Base-by-base conservation (phyloP, 2,329 filamentous ascomycete genomes). In the Zymoseptoria brevis region DNA sequence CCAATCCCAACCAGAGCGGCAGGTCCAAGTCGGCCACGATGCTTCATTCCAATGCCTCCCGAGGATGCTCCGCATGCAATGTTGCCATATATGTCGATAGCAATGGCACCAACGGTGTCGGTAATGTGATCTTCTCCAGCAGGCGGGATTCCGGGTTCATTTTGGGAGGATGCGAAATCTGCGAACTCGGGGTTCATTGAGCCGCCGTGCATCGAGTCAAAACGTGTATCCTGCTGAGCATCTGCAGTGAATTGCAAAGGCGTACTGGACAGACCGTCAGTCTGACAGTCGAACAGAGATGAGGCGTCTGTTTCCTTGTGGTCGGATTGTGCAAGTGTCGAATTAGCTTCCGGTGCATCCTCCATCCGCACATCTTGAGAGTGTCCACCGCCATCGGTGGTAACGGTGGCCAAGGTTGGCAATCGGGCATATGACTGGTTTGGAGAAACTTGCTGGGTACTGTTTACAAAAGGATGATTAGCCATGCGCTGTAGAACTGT, bases 11-110 rank as follows among this genome's bases (percentile, higher is more conserved):
- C 89, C 16, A 99, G 81, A 19, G 94, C 94, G 35, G 94, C 95
- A 30, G 94, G 94, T 0, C 94, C 95, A 63, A 96, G 83, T 41
- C 94, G 87, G 5, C 94, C 95, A 61, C 86, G 85, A 73, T 96
- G 92, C 72, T 99, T 99, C 93, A 99, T 96, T 26, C 94, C 93
- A 71, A 99, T 99, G 1, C 94, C 94, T 5, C 94, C 94, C 16
- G 95, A 99, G 1, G 94, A 99, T 1, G 94, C 96, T 16, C 88
- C 94, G 3, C 93, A 94, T 4, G 95, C 93, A 70, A 99, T 96
- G 60, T 88, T 87, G 16, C 94, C 94, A 66, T 82, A 83, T 54
- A 83, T 82, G 69, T 99, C 94, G 63, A 99, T 87, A 9, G 91
- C 94, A 70, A 99, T 96, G 26, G 92, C 94, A 51, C 95, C 94